Evolutionary conservation across 2,329 filamentous ascomycete species (phyloP).

Genomic region (Fusarium piperis): DNA sequence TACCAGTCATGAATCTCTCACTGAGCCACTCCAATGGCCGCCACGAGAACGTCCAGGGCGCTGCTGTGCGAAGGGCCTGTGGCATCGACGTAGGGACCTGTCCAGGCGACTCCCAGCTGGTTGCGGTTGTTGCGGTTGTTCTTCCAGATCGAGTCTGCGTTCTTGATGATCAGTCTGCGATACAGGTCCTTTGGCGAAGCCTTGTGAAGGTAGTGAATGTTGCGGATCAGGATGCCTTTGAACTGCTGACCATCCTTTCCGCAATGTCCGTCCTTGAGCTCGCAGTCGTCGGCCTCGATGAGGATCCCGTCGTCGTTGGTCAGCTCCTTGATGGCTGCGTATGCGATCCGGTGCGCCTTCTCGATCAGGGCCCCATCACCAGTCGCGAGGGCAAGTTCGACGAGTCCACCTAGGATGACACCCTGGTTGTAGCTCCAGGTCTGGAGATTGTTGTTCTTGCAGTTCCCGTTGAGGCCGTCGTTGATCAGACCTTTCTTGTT

Average conservation of each 20-base stretch:
- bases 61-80: conserved; percentile 70
- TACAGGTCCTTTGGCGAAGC: conserved; percentile 61
- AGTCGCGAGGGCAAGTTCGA: conserved; percentile 60
- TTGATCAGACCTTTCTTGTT: conserved; percentile 61
- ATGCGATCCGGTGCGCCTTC: conserved; percentile 59
- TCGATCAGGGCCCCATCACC: conserved; percentile 53
- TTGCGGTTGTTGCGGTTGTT: conserved; percentile 62
- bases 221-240: conserved; percentile 77
- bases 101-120: conserved; percentile 71
- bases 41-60: conserved; percentile 74
- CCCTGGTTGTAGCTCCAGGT: conserved; percentile 69
- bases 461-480: conserved; percentile 60
- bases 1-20: conserved; percentile 22
- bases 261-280: conserved; percentile 49
- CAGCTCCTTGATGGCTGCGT: conserved; percentile 59
- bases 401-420: conserved; percentile 63
- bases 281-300: conserved; percentile 49
- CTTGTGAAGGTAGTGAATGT: conserved; percentile 66
- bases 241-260: conserved; percentile 69
- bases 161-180: conserved; percentile 64
- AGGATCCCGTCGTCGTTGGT: conserved; percentile 59
- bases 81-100: conserved; percentile 63
- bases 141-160: conserved; percentile 73
- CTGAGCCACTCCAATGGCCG: conserved; percentile 58
- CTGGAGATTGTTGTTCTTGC: conserved; percentile 61